Percentiles rank a stretch among this genome's conserved stretches.
Evolutionary conservation across 129 eudicot species (phyloP).

Genomic region (Rutidosis leptorrhynchoides): DNA sequence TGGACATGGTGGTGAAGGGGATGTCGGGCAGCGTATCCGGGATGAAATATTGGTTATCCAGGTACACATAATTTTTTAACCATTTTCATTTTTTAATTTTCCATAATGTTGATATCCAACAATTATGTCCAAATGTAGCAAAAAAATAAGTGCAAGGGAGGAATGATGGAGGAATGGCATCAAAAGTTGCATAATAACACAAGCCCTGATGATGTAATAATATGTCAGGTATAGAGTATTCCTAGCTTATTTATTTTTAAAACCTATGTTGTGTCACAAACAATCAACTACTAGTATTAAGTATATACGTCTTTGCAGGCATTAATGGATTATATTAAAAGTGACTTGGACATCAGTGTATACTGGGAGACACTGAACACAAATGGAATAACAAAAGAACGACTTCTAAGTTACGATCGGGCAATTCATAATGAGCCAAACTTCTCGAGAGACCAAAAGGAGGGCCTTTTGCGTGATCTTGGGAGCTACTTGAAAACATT

Average conservation of each 20-base stretch:
- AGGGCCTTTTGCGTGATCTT: conserved; percentile 94
- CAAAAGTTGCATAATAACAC: conserved; percentile 98
- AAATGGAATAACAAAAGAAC: conserved; percentile 95
- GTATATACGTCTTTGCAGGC: conserved; percentile 62
- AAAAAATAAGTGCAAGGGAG: conserved; percentile 90
- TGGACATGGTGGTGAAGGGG: conserved; percentile 99
- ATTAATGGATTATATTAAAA: conserved; percentile 80
- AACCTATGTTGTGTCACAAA: neutral
- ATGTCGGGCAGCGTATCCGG: conserved; percentile 96
- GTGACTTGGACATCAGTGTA: conserved; percentile 75
- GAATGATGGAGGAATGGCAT: conserved; percentile 99
- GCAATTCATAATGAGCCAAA: conserved; percentile 86
- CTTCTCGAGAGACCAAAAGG: conserved; percentile 78
- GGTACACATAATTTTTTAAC: conserved; percentile 36
- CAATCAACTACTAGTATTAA: neutral
- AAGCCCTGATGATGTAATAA: conserved; percentile 96
- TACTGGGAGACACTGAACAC: conserved; percentile 92
- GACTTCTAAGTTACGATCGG: conserved; percentile 97
- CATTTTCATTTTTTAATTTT: neutral
- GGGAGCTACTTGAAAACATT: conserved; percentile 89
- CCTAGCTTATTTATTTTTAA: neutral
- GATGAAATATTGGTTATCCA: conserved; percentile 96
- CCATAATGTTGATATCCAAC: neutral
- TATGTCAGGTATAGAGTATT: conserved; percentile 74
- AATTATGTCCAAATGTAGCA: conserved; percentile 41